Evolutionary conservation across 2,329 filamentous ascomycete species (phyloP).

Genomic region (Xylaria sp.): DNA sequence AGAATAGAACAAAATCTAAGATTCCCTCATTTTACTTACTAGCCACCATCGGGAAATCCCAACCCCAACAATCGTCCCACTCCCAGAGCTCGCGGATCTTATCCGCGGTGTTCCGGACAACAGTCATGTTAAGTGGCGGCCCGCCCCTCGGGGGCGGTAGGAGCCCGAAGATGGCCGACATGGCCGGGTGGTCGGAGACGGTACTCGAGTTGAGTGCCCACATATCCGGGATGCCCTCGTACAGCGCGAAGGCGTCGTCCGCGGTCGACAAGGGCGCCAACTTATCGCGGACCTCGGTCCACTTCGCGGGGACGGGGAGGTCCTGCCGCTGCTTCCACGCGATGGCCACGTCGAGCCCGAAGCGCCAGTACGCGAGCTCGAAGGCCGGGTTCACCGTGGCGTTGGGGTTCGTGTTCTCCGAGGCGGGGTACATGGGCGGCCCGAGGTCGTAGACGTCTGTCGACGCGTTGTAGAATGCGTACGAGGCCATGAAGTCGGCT

Average conservation of each 20-base stretch:
- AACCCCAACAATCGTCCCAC: slow-evolving; percentile 55
- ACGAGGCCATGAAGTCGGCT: slow-evolving; percentile 69
- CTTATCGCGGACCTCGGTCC: slow-evolving; percentile 61
- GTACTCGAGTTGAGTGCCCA: slow-evolving; percentile 52
- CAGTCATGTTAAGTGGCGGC: slow-evolving; percentile 49
- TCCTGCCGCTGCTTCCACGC: slow-evolving; percentile 62
- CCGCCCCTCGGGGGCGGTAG: slow-evolving; percentile 54
- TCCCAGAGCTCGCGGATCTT: slow-evolving; percentile 54
- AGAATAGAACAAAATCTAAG: background rate
- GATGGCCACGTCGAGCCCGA: slow-evolving; percentile 65
- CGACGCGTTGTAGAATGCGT: slow-evolving; percentile 63
- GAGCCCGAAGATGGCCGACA: slow-evolving; percentile 56
- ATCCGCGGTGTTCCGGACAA: slow-evolving; percentile 52
- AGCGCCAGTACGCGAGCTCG: slow-evolving; percentile 70
- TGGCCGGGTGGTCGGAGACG: slow-evolving; percentile 56
- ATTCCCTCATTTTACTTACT: slow-evolving; percentile 36
- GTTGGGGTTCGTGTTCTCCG: slow-evolving; percentile 69
- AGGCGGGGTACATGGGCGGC: slow-evolving; percentile 57
- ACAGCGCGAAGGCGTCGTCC: slow-evolving; percentile 63
- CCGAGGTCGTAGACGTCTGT: slow-evolving; percentile 63
- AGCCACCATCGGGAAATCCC: slow-evolving; percentile 58
- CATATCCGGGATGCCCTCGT: slow-evolving; percentile 60
- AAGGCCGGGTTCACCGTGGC: slow-evolving; percentile 67
- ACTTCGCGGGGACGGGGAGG: slow-evolving; percentile 55
- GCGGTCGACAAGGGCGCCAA: slow-evolving; percentile 63